Percentiles rank a stretch among this genome's conserved stretches.
phyloP scores from a whole-genome alignment of 1,284 basidiomycete species.

The Fomitopsis palustris region DNA sequence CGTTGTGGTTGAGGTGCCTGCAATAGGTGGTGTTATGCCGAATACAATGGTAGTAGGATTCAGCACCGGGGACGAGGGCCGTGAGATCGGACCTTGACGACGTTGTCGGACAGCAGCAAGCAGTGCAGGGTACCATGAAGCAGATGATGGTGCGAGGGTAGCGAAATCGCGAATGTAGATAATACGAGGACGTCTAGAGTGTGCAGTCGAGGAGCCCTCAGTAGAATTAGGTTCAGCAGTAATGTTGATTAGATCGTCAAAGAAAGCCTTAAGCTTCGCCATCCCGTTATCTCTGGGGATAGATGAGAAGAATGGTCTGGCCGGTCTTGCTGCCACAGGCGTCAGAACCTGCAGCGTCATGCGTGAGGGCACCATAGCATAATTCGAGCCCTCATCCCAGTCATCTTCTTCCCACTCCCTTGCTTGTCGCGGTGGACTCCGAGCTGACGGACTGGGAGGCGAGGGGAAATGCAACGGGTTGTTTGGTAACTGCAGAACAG shows the following conservation, averaged over 20 bases:
- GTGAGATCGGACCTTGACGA: conserved; percentile 56
- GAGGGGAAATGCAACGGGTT: conserved; percentile 70
- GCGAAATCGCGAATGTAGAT: conserved; percentile 82
- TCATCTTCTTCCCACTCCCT: conserved; percentile 41
- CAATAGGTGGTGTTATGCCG: conserved; percentile 74
- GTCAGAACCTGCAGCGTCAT: conserved; percentile 63
- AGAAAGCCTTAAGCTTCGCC: conserved; percentile 62
- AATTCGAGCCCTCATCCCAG: conserved; percentile 43
- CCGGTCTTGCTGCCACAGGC: conserved; percentile 34
- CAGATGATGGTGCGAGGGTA: conserved; percentile 67
- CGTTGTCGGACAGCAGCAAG: conserved; percentile 72
- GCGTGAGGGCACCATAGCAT: conserved; percentile 34
- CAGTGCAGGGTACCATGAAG: conserved; percentile 78
- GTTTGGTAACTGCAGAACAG: conserved; percentile 58
- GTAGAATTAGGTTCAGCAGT: conserved; percentile 28
- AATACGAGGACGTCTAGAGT: conserved; percentile 56
- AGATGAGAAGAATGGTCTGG: conserved; percentile 28
- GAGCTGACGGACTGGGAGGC: conserved; percentile 26
- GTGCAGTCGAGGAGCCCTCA: conserved; percentile 17
- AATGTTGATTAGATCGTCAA: conserved; percentile 70
- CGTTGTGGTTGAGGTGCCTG: conserved; percentile 32
- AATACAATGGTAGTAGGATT: conserved; percentile 80
- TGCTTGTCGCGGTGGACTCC: conserved; percentile 19
- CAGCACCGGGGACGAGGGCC: conserved; percentile 50
- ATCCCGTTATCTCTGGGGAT: conserved; percentile 38